phyloP scores from a whole-genome alignment of 164 flowering plant genomes.

The Berberis vulgaris region DNA sequence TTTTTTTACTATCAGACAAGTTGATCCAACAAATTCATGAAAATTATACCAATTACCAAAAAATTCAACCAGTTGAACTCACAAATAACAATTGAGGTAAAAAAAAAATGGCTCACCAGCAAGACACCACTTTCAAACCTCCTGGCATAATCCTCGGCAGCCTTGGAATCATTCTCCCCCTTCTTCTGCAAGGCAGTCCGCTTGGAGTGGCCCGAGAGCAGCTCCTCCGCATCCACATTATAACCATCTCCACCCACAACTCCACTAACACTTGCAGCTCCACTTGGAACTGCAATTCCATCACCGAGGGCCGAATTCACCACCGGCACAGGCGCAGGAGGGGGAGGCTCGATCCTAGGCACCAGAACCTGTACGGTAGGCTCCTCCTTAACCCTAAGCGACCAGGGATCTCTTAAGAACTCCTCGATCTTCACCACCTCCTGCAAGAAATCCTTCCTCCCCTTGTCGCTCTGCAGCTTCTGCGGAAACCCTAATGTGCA shows the following conservation, averaged over 20 bases:
- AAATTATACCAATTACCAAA: neutral
- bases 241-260: constrained; percentile 1
- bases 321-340: constrained; percentile 2
- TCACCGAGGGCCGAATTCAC: neutral
- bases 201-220: constrained; percentile 58
- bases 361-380: constrained; percentile 72
- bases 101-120: neutral
- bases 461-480: constrained; percentile 29
- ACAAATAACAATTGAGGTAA: no score
- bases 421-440: constrained; percentile 47
- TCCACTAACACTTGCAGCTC: constrained; percentile 11
- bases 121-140: constrained; percentile 63
- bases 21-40: no score
- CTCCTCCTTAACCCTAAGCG: constrained; percentile 24
- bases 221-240: constrained; percentile 28
- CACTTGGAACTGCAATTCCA: constrained; percentile 8
- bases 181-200: constrained; percentile 60
- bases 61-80: neutral
- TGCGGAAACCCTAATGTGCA: constrained; percentile 71
- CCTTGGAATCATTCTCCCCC: constrained; percentile 61
- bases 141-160: constrained; percentile 74
- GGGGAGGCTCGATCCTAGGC: constrained; percentile 37
- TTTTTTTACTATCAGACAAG: no score
- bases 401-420: constrained; percentile 56
- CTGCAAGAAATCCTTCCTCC: constrained; percentile 33